phyloP scores from a whole-genome alignment of 1,284 basidiomycete species.

The Ustilago xerochloae region DNA sequence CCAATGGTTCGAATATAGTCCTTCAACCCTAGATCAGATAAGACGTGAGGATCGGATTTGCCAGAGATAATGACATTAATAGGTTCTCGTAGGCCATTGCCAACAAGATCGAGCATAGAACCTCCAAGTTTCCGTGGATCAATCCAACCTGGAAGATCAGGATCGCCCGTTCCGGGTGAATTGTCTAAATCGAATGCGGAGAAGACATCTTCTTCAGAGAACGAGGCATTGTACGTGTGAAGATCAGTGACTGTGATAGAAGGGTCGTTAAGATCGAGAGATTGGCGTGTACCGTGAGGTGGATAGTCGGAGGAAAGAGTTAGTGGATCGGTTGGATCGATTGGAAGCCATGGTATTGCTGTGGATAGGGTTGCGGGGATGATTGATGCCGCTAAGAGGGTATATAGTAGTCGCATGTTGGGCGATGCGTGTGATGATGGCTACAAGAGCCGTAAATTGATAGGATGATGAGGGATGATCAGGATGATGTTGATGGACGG shows the following conservation, averaged over 20 bases:
- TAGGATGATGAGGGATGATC: not conserved
- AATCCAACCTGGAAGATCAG: slow-evolving; percentile 51
- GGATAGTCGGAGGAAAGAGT: slow-evolving; percentile 5
- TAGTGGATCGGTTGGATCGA: slow-evolving; percentile 21
- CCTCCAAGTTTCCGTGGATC: slow-evolving; percentile 51
- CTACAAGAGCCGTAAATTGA: not conserved
- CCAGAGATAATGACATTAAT: slow-evolving; percentile 87
- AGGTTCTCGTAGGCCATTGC: slow-evolving; percentile 87
- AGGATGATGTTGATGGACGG: not conserved
- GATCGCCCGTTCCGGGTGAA: slow-evolving; percentile 35
- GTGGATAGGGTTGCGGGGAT: not conserved
- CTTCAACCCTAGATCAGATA: slow-evolving; percentile 79
- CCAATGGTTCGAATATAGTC: slow-evolving; percentile 79
- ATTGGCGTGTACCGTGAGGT: slow-evolving; percentile 18
- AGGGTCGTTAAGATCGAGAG: slow-evolving; percentile 31
- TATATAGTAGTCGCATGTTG: slow-evolving; percentile 24
- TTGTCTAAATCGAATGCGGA: slow-evolving; percentile 44
- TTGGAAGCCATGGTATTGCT: slow-evolving; percentile 28
- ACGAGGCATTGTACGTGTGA: slow-evolving; percentile 33
- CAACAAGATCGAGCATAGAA: slow-evolving; percentile 68
- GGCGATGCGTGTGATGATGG: not conserved
- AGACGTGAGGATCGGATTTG: slow-evolving; percentile 78
- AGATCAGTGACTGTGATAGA: slow-evolving; percentile 22
- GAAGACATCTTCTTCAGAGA: slow-evolving; percentile 42
- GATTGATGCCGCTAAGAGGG: slow-evolving; percentile 6